Base-by-base conservation (phyloP, 495 filamentous ascomycete species). In the Aspergillus saccharolyticus region DNA sequence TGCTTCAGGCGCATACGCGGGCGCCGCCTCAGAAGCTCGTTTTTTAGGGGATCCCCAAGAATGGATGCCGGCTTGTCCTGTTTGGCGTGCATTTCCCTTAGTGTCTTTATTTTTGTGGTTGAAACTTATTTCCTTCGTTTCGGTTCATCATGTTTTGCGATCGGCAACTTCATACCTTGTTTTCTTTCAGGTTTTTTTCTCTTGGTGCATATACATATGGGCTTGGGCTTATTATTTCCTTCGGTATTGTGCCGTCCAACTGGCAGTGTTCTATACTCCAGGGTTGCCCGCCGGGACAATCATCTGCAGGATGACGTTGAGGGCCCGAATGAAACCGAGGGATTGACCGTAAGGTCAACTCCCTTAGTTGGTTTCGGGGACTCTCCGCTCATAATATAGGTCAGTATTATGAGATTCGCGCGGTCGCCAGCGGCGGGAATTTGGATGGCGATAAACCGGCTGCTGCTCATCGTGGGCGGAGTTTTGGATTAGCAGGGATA, bases 1-100 rank as follows among this genome's bases (percentile, higher is more conserved):
- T 57, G 58, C 30, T 68, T 48, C 58, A 60, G 52, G n/a, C 52
- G 56, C 42, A 58, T 30, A 68, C 58, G 57, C 53, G 58, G 3
- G 63, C 59, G 22, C 63, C 58, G 22, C 16, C 21, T 18, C 22
- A 17, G 22, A 50, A 50, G 39, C 30, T 55, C 28, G 47, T 50
- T 20, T 24, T 28, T 9, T 50, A 50, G 22, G 22, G 20, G 20
- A 4, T 56, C 15, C n/a, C n/a, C n/a, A n/a, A n/a, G n/a, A n/a
- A 30, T 47, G 20, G 20, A 25, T 44, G 7, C 8, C 8, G 46
- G 46, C 22, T 9, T 16, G 47, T 25, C 16, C 15, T 14, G 12
- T 10, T 1, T n/a, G 21, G 16, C 17, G 4, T 17, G 15, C n/a
- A n/a, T 28, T 17, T n/a, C 16, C 30, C 22, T 15, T 30, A 30